A percentile compares a stretch with the other conserved stretches of the same genome.
phyloP scores from a whole-genome alignment of 441 rosid genomes.

The Adansonia grandidieri region DNA sequence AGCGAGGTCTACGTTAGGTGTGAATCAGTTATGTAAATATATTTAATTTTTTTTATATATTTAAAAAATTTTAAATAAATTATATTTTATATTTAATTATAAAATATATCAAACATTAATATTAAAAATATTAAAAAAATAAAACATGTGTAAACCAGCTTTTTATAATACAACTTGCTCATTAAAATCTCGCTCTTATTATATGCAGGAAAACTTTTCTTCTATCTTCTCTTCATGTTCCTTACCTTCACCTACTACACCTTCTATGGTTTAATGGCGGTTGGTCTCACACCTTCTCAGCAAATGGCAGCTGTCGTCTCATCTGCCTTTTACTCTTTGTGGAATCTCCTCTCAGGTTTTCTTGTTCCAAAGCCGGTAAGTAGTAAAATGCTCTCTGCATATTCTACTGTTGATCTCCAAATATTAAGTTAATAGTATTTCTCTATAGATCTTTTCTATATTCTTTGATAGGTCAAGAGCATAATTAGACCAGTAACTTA shows the following conservation, averaged over 20 bases:
- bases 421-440: background rate
- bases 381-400: conserved; percentile 6
- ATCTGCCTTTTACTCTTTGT: conserved; percentile 90
- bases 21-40: too few relatives aligned
- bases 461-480: conserved; percentile 6
- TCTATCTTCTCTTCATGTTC: conserved; percentile 81
- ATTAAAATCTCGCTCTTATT: background rate
- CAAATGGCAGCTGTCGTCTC: conserved; percentile 85
- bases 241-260: conserved; percentile 94
- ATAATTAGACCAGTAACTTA: background rate
- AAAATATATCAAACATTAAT: too few relatives aligned
- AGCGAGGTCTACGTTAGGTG: too few relatives aligned
- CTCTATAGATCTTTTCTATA: background rate
- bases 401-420: background rate
- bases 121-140: too few relatives aligned
- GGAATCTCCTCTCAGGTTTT: conserved; percentile 95
- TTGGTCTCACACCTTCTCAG: conserved; percentile 82
- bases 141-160: background rate
- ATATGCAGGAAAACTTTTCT: conserved; percentile 70
- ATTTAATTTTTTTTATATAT: too few relatives aligned
- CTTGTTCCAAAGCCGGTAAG: conserved; percentile 85
- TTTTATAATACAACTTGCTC: background rate
- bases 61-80: too few relatives aligned
- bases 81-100: too few relatives aligned
- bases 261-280: conserved; percentile 93